Conservation (phyloP, 2,329 filamentous ascomycete genomes). For the Penicillium sp. region DNA sequence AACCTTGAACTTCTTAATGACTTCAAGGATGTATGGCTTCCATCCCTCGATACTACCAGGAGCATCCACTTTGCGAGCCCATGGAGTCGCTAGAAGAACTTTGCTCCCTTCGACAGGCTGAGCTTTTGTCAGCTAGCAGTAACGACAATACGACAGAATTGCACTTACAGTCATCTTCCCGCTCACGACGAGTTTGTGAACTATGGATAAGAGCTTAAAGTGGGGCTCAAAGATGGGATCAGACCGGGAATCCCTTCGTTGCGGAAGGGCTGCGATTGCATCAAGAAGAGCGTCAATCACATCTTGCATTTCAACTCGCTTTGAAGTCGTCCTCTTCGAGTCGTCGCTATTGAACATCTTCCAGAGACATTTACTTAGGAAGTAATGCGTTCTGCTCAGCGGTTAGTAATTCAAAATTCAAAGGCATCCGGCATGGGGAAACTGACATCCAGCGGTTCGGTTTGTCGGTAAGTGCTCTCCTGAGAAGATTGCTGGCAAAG, state of each 20-base stretch:
- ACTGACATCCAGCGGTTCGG: constrained; percentile 61
- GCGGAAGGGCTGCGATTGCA: constrained; percentile 59
- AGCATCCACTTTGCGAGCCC: constrained; percentile 49
- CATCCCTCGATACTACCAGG: constrained; percentile 51
- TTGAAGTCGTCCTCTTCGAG: constrained; percentile 34
- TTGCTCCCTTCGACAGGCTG: constrained; percentile 47
- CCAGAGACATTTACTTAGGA: constrained; percentile 67
- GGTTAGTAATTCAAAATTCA: constrained; percentile 20
- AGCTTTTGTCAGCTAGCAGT: constrained; percentile 27
- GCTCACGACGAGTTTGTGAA: constrained; percentile 70
- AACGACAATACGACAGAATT: constrained; percentile 16
- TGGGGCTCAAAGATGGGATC: constrained; percentile 87
- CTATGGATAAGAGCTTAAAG: constrained; percentile 78
- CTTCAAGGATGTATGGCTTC: constrained; percentile 58
- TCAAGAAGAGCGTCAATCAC: constrained; percentile 56
- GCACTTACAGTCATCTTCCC: constrained; percentile 42
- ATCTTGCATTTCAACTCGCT: constrained; percentile 39
- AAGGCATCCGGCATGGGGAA: background rate
- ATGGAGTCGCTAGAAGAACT: constrained; percentile 51
- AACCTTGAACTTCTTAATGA: constrained; percentile 54
- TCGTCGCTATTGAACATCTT: constrained; percentile 59
- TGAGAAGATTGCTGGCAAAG: constrained; percentile 59
- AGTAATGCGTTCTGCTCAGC: constrained; percentile 56
- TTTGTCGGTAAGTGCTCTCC: constrained; percentile 54
- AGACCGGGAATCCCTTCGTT: constrained; percentile 54